Percentiles rank a stretch among this genome's conserved stretches.
Conservation (phyloP, 805 yeast genomes). For the Candida taoyuanica region DNA sequence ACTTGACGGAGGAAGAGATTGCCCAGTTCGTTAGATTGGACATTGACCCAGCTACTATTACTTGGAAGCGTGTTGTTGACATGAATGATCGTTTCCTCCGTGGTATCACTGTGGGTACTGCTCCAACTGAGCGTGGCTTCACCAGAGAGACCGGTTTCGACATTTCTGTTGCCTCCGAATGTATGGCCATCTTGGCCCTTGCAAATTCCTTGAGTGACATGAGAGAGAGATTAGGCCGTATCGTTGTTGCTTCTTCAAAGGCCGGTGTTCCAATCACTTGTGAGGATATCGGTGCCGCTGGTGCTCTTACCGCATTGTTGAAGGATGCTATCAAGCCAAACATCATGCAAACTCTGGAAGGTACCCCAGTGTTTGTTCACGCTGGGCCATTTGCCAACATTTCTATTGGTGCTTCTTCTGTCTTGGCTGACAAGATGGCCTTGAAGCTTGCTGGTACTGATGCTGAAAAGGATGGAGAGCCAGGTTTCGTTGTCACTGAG, state of each 20-base stretch:
- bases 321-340: slow-evolving; percentile 83
- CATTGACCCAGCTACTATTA: slow-evolving; percentile 73
- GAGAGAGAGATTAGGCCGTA: slow-evolving; percentile 68
- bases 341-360: slow-evolving; percentile 84
- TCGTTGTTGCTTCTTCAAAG: slow-evolving; percentile 67
- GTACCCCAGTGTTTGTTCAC: slow-evolving; percentile 82
- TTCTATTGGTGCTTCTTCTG: slow-evolving; percentile 82
- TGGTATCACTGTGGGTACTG: slow-evolving; percentile 75
- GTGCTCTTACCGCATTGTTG: slow-evolving; percentile 76
- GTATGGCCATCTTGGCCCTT: slow-evolving; percentile 81
- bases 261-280: slow-evolving; percentile 73
- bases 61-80: slow-evolving; percentile 82
- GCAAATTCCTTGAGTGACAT: slow-evolving; percentile 65
- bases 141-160: slow-evolving; percentile 75
- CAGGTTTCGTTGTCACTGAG: slow-evolving; percentile 77
- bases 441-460: slow-evolving; percentile 67
- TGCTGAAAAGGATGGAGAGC: slow-evolving; percentile 28
- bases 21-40: slow-evolving; percentile 61
- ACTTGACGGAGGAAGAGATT: slow-evolving; percentile 64
- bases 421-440: slow-evolving; percentile 76
- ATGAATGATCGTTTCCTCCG: slow-evolving; percentile 78
- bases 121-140: slow-evolving; percentile 69
- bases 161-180: slow-evolving; percentile 79
- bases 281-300: slow-evolving; percentile 82
- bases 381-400: slow-evolving; percentile 90